Base-by-base conservation (phyloP, 2,329 filamentous ascomycete species). In the Beauveria asiatica region DNA sequence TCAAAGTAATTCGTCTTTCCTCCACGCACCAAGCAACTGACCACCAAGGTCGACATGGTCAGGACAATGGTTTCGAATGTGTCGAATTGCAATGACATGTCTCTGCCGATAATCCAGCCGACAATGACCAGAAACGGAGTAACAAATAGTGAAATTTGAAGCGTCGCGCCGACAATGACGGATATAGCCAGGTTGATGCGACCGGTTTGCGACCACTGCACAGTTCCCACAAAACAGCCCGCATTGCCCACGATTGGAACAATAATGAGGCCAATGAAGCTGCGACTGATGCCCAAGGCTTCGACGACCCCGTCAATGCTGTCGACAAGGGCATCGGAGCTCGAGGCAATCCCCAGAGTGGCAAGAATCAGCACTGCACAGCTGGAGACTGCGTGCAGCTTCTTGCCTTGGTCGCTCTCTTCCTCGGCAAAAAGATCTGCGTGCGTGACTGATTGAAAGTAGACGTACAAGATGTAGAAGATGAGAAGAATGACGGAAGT, bases 261-360 rank as follows among this genome's bases (percentile, higher is more conserved):
- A 23, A 64, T 63, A 41, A 64, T 63, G 21, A 64, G 57, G 17
- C 63, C 62, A 49, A 63, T 61, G 57, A 64, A 64, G 61, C 61
- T 63, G 23, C 63, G 51, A 50, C 63, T 64, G 17, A 64, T 59
- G 10, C 59, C 59, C 5, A 64, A 54, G 4, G 63, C 61, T 19
- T 63, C 63, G 17, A 64, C 59, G 23, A 64, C 64, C 17, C 62
- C 61, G 48, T 57, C 52, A 30, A 67, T 66, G 30, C 64, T 66
- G 56, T 65, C 63, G 27, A 69, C 67, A 39, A 68, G 67, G 9
- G 68, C 66, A 33, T 68, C 67, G 13, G 68, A 68, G 61, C 67
- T 66, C 42, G 58, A 54, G 7, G 59, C 59, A 9, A 64, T 62
- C 2, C 62, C 63, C n/a, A 63, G 55, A 3, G 63, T 64, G 6